A percentile compares a stretch with the other conserved stretches of the same genome.
Evolutionary conservation across 108 stramenopile genomes (phyloP).

Genomic region (Thalassiosira profunda): DNA sequence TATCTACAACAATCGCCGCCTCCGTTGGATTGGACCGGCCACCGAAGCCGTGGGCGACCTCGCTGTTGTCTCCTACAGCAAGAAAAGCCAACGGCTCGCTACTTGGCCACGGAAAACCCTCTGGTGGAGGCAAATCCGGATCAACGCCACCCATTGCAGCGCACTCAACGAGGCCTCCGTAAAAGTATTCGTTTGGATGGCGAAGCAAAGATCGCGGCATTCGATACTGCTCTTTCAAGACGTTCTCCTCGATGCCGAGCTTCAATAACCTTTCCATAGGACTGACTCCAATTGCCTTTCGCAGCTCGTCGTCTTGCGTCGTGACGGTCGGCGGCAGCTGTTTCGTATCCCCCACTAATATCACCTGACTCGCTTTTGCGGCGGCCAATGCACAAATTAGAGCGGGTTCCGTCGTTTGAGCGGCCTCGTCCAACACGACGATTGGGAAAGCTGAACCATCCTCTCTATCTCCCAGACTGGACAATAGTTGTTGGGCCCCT

Average conservation of each 20-base stretch:
- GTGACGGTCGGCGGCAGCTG: slow-evolving; percentile 78
- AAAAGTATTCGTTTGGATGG: slow-evolving; percentile 72
- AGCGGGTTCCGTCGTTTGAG: slow-evolving; percentile 81
- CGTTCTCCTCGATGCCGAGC: slow-evolving; percentile 44
- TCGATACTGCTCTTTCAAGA: slow-evolving; percentile 63
- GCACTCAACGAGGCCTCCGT: slow-evolving; percentile 56
- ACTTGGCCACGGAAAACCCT: slow-evolving; percentile 70
- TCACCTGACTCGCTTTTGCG: slow-evolving; percentile 59
- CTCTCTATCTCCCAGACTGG: slow-evolving; percentile 14
- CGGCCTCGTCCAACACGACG: slow-evolving; percentile 80
- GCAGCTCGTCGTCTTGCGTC: slow-evolving; percentile 30
- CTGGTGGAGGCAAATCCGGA: slow-evolving; percentile 19
- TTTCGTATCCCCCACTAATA: slow-evolving; percentile 72
- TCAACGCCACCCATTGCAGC: slow-evolving; percentile 10
- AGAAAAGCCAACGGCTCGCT: slow-evolving; percentile 66
- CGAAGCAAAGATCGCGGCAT: slow-evolving; percentile 66
- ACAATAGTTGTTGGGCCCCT: slow-evolving; percentile 63
- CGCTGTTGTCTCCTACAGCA: slow-evolving; percentile 52
- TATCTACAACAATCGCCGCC: slow-evolving; percentile 42
- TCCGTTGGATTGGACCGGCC: slow-evolving; percentile 68
- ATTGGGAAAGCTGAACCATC: slow-evolving; percentile 40
- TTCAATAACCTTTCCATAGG: slow-evolving; percentile 75
- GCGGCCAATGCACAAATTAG: slow-evolving; percentile 65
- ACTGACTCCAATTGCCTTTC: slow-evolving; percentile 62
- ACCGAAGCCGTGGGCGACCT: slow-evolving; percentile 52